Percentiles rank a stretch among this genome's conserved stretches.
phyloP scores from a whole-genome alignment of 1,284 basidiomycete species.

The Cutaneotrichosporon sp. region DNA sequence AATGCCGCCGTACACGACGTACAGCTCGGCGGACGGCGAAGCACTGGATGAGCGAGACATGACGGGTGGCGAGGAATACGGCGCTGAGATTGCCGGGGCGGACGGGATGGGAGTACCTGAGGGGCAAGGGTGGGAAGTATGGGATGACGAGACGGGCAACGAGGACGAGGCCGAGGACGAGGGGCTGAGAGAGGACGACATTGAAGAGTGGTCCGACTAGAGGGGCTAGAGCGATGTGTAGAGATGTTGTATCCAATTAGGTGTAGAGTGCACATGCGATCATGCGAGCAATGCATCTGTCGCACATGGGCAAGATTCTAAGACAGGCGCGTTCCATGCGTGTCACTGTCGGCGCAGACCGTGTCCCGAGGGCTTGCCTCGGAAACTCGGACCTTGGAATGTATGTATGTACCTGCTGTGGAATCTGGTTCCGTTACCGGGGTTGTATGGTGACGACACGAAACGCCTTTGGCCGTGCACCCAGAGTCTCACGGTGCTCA shows the following conservation, averaged over 20 bases:
- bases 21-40: not conserved
- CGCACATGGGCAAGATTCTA: too few species aligned
- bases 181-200: constrained; percentile 24
- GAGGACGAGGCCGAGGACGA: constrained; percentile 3
- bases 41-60: constrained; percentile 12
- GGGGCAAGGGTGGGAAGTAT: constrained; percentile 14
- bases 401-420: not conserved
- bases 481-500: not conserved
- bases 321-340: too few species aligned
- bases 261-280: not conserved
- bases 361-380: too few species aligned
- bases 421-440: too few species aligned
- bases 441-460: not conserved
- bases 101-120: constrained; percentile 25
- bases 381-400: not conserved
- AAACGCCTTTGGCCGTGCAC: not conserved
- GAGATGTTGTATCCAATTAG: not conserved
- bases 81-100: constrained; percentile 15
- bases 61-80: constrained; percentile 8
- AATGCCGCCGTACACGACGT: constrained; percentile 27
- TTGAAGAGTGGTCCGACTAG: constrained; percentile 19
- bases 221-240: not conserved
- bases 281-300: not conserved
- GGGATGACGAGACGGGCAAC: constrained; percentile 8
- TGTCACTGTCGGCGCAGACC: too few species aligned